A percentile compares a stretch with the other conserved stretches of the same genome.
phyloP scores from a whole-genome alignment of 441 rosid species.

The Populus hybrid region DNA sequence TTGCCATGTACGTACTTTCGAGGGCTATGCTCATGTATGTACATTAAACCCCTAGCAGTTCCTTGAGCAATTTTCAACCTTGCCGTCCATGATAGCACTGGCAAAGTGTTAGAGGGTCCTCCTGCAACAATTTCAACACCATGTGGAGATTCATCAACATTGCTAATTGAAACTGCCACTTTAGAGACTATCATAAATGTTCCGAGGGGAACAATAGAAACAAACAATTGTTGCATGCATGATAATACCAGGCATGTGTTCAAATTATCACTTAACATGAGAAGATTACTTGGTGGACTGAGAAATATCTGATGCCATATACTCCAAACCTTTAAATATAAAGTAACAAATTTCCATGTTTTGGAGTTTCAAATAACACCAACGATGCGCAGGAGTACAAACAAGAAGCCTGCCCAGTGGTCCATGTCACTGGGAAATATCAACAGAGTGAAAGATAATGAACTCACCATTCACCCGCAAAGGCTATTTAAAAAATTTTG shows the following conservation, averaged over 20 bases:
- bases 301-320: not conserved
- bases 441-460: not conserved
- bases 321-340: not conserved
- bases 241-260: not conserved
- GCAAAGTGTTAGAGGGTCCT: conserved; percentile 38
- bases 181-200: not conserved
- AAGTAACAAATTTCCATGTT: not conserved
- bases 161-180: not conserved
- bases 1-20: conserved; percentile 70
- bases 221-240: not conserved
- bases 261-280: not conserved
- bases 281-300: not conserved
- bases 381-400: not conserved
- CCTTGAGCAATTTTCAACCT: conserved; percentile 81
- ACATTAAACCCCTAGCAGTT: conserved; percentile 70
- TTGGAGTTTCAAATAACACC: not conserved
- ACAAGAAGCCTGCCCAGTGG: conserved; percentile 11
- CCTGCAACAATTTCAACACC: conserved; percentile 30
- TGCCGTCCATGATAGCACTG: conserved; percentile 60
- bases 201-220: not conserved
- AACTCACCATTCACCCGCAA: not conserved
- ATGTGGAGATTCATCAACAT: not conserved
- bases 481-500: conserved; percentile 13
- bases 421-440: conserved; percentile 11
- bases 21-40: conserved; percentile 70